A percentile compares a stretch with the other conserved stretches of the same genome.
These are phyloP conservation scores for Lantana camara DNA, from an alignment of 257 asterid genomes.

Conservation along the genomic window DNA sequence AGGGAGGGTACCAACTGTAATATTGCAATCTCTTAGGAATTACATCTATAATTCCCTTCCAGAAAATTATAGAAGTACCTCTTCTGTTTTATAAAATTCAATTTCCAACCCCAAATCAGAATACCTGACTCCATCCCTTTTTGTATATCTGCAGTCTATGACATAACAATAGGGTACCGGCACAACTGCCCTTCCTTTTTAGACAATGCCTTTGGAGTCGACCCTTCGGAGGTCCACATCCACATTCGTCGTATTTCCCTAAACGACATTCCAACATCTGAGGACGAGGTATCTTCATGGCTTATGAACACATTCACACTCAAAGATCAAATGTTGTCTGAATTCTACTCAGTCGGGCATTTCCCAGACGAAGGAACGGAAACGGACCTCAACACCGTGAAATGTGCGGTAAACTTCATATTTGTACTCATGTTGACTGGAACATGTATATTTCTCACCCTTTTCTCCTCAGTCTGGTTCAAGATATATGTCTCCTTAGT, in stretches of 20 bases:
- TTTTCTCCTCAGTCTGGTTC: slow-evolving; percentile 77
- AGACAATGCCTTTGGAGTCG: slow-evolving; percentile 84
- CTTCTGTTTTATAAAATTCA: no score
- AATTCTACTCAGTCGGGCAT: slow-evolving; percentile 59
- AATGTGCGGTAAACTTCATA: slow-evolving; percentile 53
- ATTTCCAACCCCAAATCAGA: no score
- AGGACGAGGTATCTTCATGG: slow-evolving; percentile 60
- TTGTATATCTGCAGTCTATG: slow-evolving; percentile 63
- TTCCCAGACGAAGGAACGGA: slow-evolving; percentile 72
- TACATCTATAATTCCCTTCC: no score
- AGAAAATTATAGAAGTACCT: no score
- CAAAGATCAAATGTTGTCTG: slow-evolving; percentile 70
- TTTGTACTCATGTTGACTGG: slow-evolving; percentile 59
- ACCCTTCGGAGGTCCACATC: slow-evolving; percentile 90
- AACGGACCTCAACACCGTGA: slow-evolving; percentile 50
- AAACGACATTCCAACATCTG: slow-evolving; percentile 58
- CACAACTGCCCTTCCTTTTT: slow-evolving; percentile 72
- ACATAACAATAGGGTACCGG: slow-evolving; percentile 80
- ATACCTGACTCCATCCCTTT: no score
- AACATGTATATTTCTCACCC: slow-evolving; percentile 56
- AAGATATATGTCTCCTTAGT: slow-evolving; percentile 65
- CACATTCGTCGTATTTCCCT: slow-evolving; percentile 60
- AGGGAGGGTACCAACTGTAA: no score
- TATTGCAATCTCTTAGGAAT: no score
- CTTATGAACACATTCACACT: slow-evolving; percentile 61